Base-by-base conservation (phyloP, 345 rosid genomes). In the Gossypium mustelinum region DNA sequence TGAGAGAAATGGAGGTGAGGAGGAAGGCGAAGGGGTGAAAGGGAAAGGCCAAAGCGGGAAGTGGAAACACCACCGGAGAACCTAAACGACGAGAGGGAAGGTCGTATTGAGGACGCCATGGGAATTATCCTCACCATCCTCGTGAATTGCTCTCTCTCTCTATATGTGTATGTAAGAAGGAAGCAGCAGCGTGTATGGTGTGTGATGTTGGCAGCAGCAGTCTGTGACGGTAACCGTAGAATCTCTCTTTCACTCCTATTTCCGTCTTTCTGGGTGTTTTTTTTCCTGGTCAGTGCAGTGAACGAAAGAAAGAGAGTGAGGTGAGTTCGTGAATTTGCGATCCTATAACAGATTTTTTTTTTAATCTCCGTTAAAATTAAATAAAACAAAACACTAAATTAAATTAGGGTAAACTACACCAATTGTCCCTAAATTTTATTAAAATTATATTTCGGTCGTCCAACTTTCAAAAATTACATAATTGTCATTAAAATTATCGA, bases 101-200 rank as follows among this genome's bases (percentile, higher is more conserved):
- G 93, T 75, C 89, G 83, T 78, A 94, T 79, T 22, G 98, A 86
- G 73, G 97, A 89, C 2, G 97, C 93, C 94, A 91, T 88, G 45
- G 95, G 90, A 14, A 86, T 74, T 65, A 89, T 82, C 90, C 94
- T 85, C 81, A 85, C 90, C 90, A 82, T 90, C 62, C 29, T 44
- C 34, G 54, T 64, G 39, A 39, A 74, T 34, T 34, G 41, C 41
- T 34, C 7, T 34, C 41, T 34, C 41, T 34, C 0, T 34, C 0
- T 34, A 34, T 34, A 5, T 34, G 41, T 34, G 7, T 34, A 34
- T 0, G 41, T 34, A 34, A 5, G 41, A 34, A 34, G 41, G 7
- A 34, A 34, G 41, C 41, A 34, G 41, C 41, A 34, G 41, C 41
- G 41, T 34, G 41, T 34, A 34, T 34, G 41, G 68, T 39, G 24